Conservation (phyloP, 148 eudicot species). For the Nepenthes gracilis region DNA sequence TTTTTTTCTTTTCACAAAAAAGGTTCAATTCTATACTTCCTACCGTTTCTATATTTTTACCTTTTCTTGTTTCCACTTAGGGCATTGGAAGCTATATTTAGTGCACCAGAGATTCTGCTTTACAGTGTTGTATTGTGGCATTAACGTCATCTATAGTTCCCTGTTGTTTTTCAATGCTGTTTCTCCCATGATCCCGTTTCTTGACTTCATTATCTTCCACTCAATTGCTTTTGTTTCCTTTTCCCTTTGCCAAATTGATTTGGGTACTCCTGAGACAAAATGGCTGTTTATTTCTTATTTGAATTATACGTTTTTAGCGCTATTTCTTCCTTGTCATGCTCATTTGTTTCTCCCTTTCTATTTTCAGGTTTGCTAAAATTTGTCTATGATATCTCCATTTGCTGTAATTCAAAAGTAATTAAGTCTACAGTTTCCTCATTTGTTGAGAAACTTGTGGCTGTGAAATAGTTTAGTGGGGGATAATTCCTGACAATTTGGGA, state of each 20-base stretch:
- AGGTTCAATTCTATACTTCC: too few relatives aligned
- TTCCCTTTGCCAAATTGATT: not conserved
- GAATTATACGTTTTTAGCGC: too few relatives aligned
- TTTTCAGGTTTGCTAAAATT: not conserved
- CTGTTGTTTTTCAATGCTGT: too few relatives aligned
- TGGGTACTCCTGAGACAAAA: not conserved
- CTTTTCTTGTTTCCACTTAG: too few relatives aligned
- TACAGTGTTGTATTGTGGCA: too few relatives aligned
- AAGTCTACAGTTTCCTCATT: not conserved
- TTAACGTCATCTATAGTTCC: too few relatives aligned
- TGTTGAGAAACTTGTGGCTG: not conserved
- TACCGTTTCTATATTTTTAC: too few relatives aligned
- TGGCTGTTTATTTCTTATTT: not conserved
- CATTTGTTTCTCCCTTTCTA: not conserved
- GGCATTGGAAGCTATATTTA: too few relatives aligned
- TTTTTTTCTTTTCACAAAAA: too few relatives aligned
- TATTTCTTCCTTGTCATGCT: not conserved
- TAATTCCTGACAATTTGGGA: not conserved
- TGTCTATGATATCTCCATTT: not conserved
- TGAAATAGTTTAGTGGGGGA: not conserved
- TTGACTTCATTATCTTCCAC: not conserved
- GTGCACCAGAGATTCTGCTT: too few relatives aligned
- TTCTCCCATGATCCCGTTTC: not conserved
- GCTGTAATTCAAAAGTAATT: not conserved
- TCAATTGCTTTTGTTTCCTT: not conserved